Evolutionary conservation across 192 early-diverging fungal genomes (phyloP), one percentile per base, ranked within the genome.

Genomic region (Podochytrium sp.): DNA sequence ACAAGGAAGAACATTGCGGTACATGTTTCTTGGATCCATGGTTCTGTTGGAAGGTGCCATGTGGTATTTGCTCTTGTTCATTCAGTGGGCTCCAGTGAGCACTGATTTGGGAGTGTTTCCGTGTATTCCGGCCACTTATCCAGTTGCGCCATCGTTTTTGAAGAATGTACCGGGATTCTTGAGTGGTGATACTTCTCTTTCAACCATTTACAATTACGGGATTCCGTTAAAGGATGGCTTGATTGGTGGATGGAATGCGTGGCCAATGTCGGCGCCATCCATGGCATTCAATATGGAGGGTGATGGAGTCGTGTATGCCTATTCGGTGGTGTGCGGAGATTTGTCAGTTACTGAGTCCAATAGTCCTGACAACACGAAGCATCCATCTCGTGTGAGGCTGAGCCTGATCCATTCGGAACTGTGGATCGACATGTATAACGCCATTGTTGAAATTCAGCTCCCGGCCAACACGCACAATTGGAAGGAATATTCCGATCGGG

Each of bases 231-330:
- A 18, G 16, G 53, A 69, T 32, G 66, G 66, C 51, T 12, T 69
- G 7, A 55, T 69, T 39, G 66, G 66, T 16, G 66, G 66, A 23
- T 69, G 66, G 66, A 25, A 47, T 33, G 66, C 66, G 20, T 69
- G 66, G 66, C 66, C 66, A 55, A 6, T 37, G 4, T 5, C 53
- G 18, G 34, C 66, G 12, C 66, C 66, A 55, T 69, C 66, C 12
- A 6, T 12, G 23, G 3, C 14, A n/a, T 69, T 69, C 33, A 25
- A 20, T n/a, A 51, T 69, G 18, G 53, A 56, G 39, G 66, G 66
- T 27, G 33, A 7, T 29, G 66, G 66, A 14, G 34, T 69, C 51
- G 66, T 52, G 5, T 69, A 56, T 69, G 29, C 35, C 2, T 52
- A 56, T 51, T 25, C 33, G 3, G 52, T 69, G 5, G 20, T 6